Percentiles rank a stretch among this genome's conserved stretches.
These are phyloP conservation scores for Pelargonium fulgidum DNA, from an alignment of 441 rosid genomes.

Conservation along the genomic window DNA sequence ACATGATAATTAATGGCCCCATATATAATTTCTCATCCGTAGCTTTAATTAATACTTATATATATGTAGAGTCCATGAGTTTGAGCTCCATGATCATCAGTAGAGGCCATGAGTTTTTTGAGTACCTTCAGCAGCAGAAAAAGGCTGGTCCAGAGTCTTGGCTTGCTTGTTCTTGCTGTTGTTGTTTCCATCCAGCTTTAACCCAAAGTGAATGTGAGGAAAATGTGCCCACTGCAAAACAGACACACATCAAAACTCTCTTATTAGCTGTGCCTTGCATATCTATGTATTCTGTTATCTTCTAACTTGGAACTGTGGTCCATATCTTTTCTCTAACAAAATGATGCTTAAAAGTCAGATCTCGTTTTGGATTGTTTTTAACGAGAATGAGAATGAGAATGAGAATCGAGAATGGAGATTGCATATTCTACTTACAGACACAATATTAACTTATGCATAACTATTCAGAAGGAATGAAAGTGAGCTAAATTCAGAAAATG, in stretches of 20 bases:
- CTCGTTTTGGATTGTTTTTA: too few species aligned
- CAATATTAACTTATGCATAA: too few species aligned
- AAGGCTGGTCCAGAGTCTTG: slow-evolving; percentile 45
- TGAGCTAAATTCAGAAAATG: too few species aligned
- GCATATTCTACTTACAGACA: too few species aligned
- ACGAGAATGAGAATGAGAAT: too few species aligned
- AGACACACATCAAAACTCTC: not conserved
- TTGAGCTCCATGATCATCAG: slow-evolving; percentile 13
- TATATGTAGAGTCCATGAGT: too few species aligned
- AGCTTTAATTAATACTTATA: too few species aligned
- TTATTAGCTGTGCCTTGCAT: not conserved
- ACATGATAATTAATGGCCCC: too few species aligned
- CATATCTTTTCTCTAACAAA: not conserved
- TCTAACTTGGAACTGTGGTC: not conserved
- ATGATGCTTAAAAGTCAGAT: too few species aligned
- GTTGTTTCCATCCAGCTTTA: slow-evolving; percentile 61
- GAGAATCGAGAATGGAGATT: too few species aligned
- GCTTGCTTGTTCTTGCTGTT: slow-evolving; percentile 44
- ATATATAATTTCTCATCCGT: too few species aligned
- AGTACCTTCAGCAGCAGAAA: slow-evolving; percentile 32
- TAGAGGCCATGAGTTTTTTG: slow-evolving; percentile 63
- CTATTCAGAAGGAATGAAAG: too few species aligned
- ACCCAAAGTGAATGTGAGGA: slow-evolving; percentile 88
- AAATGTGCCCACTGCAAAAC: slow-evolving; percentile 94
- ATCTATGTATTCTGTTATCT: not conserved